A percentile compares a stretch with the other conserved stretches of the same genome.
Evolutionary conservation across 257 asterid species (phyloP).

Genomic region (Solanum paucissectum): DNA sequence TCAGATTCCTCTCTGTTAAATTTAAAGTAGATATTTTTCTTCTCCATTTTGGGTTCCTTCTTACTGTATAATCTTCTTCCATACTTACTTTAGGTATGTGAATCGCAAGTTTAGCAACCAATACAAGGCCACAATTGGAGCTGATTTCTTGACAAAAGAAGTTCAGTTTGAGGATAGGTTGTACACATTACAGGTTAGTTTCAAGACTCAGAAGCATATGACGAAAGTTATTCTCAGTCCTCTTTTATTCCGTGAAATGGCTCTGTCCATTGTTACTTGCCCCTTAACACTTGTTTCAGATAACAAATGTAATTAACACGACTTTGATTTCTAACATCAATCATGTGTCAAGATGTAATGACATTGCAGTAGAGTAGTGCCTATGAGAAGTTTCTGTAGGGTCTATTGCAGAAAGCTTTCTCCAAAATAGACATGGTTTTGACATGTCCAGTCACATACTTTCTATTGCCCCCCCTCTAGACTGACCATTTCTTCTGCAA

Average conservation of each 20-base stretch:
- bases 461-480: background rate
- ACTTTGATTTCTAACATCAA: background rate
- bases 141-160: conserved; percentile 43
- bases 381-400: background rate
- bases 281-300: background rate
- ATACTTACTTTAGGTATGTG: conserved; percentile 17
- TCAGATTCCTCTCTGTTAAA: background rate
- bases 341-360: background rate
- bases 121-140: conserved; percentile 45
- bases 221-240: background rate
- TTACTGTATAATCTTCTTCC: background rate
- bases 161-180: conserved; percentile 33
- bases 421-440: background rate
- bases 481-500: background rate
- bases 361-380: background rate
- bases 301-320: background rate
- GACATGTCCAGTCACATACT: background rate
- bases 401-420: background rate
- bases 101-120: conserved; percentile 36
- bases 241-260: background rate
- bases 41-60: background rate
- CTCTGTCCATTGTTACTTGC: background rate
- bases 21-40: background rate
- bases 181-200: conserved; percentile 29
- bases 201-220: background rate